Evolutionary conservation across 208 protist species (phyloP).

Genomic region (Trypanosoma conorhini): DNA sequence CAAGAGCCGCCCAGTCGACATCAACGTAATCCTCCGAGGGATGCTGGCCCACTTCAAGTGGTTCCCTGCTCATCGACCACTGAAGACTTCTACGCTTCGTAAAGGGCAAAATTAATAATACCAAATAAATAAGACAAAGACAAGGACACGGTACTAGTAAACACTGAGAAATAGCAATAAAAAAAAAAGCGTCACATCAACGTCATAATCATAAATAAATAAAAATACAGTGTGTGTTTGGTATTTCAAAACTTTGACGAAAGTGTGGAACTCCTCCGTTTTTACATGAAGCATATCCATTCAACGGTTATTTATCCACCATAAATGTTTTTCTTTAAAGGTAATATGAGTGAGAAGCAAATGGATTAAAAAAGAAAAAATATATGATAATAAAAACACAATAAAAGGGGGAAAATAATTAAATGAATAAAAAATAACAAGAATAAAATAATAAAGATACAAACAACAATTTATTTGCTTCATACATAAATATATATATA

Average conservation of each 20-base stretch:
- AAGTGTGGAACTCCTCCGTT: neutral
- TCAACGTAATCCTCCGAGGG: neutral
- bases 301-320: neutral
- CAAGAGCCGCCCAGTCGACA: slow-evolving; percentile 28
- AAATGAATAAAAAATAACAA: slow-evolving; percentile 13
- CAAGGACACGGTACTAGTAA: neutral
- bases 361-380: slow-evolving; percentile 1
- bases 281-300: neutral
- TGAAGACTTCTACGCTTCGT: neutral
- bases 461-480: slow-evolving; percentile 3
- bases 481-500: slow-evolving; percentile 2
- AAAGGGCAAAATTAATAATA: slow-evolving; percentile 1
- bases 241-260: neutral
- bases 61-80: slow-evolving; percentile 5
- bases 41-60: neutral
- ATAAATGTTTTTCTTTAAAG: neutral
- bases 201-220: slow-evolving; percentile 3
- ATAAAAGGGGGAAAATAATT: neutral
- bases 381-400: neutral
- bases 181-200: neutral
- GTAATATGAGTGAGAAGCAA: neutral
- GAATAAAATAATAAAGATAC: slow-evolving; percentile 2
- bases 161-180: slow-evolving; percentile 4
- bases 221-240: too few species aligned
- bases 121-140: slow-evolving; percentile 12